Evolutionary conservation across 495 filamentous ascomycete genomes (phyloP), one percentile per base, ranked within the genome.

Genomic region (Alectoria sarmentosa): DNA sequence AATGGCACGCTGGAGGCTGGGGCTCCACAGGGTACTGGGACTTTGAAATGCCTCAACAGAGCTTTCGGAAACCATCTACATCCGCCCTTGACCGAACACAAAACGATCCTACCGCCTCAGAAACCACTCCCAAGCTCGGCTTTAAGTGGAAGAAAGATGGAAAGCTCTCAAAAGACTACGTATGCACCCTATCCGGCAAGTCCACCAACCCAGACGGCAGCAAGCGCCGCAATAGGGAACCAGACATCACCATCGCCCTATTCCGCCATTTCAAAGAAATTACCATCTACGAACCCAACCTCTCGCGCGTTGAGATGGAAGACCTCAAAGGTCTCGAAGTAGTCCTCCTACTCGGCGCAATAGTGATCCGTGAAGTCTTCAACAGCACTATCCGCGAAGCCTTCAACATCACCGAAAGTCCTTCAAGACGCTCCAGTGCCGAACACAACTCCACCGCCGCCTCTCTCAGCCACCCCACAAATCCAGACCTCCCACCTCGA

Each of bases 141-240:
- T 98, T 98, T 72, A 88, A 84, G 54, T 98, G 94, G 94, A 90
- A 89, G 74, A 90, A 88, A 71, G 94, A 98, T 70, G 88, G 92
- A 58, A 90, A 90, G 63, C 77, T 98, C 39, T 88, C 86, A 19
- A 88, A 88, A 72, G 90, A 96, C 66, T 83, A 94, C 72, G 87
- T 90, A 0, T 96, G 90, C 72, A 85, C 86, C 65, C 77, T 96
- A 69, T 87, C 87, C 4, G 92, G 92, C 13, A 91, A 86, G 64
- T 88, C 84, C 0, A 82, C 88, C 0, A 79, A 81, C 39, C 72
- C 77, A 0, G 82, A 86, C 36, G 85, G 86, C 36, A 82, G 78
- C n/a, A 83, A 82, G 65, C 79, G 84, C 70, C 92, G 89, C 77
- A 86, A 80, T 74, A 89, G 87, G 69, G 95, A 98, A 74, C 93